Evolutionary conservation across 139 green algal species (phyloP).

Genomic region (Chlorokybus atmophyticus): DNA sequence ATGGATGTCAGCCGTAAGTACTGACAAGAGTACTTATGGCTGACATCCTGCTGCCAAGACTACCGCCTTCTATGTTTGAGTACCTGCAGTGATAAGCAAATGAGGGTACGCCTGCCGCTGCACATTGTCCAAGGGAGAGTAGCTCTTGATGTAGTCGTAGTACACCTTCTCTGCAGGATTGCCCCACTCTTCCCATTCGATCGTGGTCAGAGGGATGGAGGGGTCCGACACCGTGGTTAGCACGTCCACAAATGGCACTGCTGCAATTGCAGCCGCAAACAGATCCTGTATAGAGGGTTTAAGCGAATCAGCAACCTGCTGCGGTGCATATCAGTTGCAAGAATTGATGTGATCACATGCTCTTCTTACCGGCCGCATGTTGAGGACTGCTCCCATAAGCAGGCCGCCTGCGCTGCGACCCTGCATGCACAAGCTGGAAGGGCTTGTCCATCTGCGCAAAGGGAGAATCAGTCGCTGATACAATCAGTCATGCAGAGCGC

Average conservation of each 20-base stretch:
- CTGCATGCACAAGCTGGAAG: constrained; percentile 35
- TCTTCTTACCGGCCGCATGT: constrained; percentile 39
- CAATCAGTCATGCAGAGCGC: no score
- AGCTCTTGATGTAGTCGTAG: constrained; percentile 77
- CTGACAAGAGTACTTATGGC: no score
- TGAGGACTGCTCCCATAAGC: constrained; percentile 54
- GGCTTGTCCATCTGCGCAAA: no score
- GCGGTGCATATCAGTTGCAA: background rate
- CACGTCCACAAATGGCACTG: constrained; percentile 86
- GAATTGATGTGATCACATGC: background rate
- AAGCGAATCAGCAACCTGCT: constrained; percentile 35
- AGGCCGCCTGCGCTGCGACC: constrained; percentile 61
- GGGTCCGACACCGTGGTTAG: constrained; percentile 42
- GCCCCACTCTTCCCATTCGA: constrained; percentile 65
- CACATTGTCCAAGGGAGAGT: constrained; percentile 85
- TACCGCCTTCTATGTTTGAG: no score
- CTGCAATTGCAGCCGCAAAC: constrained; percentile 28
- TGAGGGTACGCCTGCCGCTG: constrained; percentile 50
- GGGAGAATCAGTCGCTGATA: no score
- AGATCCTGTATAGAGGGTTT: constrained; percentile 16
- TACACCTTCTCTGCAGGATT: constrained; percentile 50
- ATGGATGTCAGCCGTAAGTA: no score
- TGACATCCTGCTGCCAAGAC: no score
- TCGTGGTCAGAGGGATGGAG: constrained; percentile 63
- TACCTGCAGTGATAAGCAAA: constrained; percentile 58